Evolutionary conservation across 495 filamentous ascomycete species (phyloP).

Genomic region (Xylaria curta): DNA sequence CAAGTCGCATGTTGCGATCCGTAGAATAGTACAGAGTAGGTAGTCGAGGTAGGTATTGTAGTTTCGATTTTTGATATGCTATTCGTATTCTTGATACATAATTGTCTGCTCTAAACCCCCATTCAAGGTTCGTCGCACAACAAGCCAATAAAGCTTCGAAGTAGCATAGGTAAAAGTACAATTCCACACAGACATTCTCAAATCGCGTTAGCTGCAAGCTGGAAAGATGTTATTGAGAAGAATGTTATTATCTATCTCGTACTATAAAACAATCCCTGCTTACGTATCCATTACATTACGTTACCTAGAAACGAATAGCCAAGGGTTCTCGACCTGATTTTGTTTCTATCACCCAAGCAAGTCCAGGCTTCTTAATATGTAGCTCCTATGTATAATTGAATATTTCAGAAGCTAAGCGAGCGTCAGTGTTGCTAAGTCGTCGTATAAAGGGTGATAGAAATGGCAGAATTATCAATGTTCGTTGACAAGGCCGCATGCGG

Average conservation of each 20-base stretch:
- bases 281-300: neutral
- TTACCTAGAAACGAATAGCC: neutral
- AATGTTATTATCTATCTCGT: neutral
- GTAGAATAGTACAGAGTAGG: neutral
- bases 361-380: neutral
- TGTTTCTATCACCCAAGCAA: neutral
- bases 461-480: constrained; percentile 2
- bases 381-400: neutral
- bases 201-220: neutral
- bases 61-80: neutral
- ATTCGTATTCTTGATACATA: neutral
- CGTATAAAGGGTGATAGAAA: neutral
- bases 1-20: neutral
- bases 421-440: neutral
- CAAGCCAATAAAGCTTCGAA: neutral
- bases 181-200: neutral
- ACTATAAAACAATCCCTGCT: neutral
- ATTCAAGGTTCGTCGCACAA: neutral
- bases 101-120: neutral
- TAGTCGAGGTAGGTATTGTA: too few relatives aligned
- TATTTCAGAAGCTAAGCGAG: neutral
- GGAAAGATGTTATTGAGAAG: neutral
- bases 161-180: neutral
- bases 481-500: constrained; percentile 8
- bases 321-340: neutral